Percentiles rank a stretch among this genome's conserved stretches.
Evolutionary conservation across 225 moss, liverwort and hornwort species (phyloP).

Genomic region (Antitrichia curtipendula): DNA sequence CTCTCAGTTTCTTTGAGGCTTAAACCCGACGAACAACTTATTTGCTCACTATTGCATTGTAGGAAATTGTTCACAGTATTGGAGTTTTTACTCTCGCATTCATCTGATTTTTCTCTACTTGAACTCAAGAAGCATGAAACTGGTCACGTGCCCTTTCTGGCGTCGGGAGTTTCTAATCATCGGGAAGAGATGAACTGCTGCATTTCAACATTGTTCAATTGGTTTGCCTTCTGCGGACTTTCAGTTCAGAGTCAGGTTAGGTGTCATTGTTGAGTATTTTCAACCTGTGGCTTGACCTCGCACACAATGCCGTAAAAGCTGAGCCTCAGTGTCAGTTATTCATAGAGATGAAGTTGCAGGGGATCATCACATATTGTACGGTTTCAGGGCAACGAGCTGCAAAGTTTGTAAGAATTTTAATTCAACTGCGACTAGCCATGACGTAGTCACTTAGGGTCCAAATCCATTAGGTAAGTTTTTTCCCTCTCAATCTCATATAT

Average conservation of each 20-base stretch:
- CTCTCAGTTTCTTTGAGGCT: slow-evolving; percentile 13
- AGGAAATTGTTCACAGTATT: background rate
- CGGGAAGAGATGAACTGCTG: background rate
- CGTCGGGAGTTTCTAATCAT: background rate
- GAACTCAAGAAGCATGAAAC: background rate
- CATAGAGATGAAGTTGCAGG: background rate
- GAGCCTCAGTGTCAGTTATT: background rate
- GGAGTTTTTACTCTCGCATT: background rate
- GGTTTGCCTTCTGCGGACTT: background rate
- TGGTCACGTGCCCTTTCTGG: background rate
- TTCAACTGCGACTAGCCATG: background rate
- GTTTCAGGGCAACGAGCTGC: background rate
- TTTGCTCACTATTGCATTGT: background rate
- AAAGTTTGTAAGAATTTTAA: background rate
- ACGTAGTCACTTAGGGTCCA: background rate
- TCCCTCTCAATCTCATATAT: background rate
- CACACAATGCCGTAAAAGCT: background rate
- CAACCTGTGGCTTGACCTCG: background rate
- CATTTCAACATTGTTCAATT: background rate
- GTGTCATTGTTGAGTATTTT: background rate
- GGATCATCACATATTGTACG: background rate
- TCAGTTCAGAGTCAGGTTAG: background rate
- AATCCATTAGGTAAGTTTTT: background rate
- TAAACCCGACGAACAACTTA: background rate
- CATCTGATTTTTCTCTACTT: background rate